Conservation (phyloP, 2,329 filamentous ascomycete genomes). For the Neonectria hederae region DNA sequence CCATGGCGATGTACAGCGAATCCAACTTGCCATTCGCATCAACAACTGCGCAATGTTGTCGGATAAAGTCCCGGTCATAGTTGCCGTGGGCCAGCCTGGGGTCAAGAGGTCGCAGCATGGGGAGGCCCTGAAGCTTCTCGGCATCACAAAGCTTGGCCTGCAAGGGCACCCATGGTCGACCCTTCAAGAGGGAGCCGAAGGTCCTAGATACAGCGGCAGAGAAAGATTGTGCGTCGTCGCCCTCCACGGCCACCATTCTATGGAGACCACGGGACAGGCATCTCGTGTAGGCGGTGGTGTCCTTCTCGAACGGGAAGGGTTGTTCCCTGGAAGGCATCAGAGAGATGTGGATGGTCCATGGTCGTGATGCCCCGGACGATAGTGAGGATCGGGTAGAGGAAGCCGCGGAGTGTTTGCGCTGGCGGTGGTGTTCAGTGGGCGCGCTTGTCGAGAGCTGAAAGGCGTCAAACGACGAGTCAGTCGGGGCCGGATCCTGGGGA, state of each 20-base stretch:
- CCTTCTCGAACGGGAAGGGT: constrained; percentile 69
- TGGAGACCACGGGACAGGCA: constrained; percentile 69
- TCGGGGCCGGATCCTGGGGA: constrained; percentile 31
- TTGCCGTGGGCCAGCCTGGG: constrained; percentile 50
- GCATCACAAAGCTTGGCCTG: constrained; percentile 67
- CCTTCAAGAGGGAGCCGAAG: constrained; percentile 60
- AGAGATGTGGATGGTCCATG: constrained; percentile 70
- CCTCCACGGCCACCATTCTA: constrained; percentile 64
- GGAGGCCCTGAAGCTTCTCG: constrained; percentile 62
- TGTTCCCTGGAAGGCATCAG: constrained; percentile 63
- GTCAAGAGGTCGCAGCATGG: constrained; percentile 67
- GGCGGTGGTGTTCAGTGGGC: constrained; percentile 12
- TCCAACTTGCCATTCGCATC: constrained; percentile 65
- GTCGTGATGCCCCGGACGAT: constrained; percentile 40
- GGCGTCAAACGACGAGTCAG: constrained; percentile 17
- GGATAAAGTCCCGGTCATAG: constrained; percentile 63
- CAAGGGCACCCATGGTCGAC: constrained; percentile 65
- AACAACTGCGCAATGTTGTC: constrained; percentile 64
- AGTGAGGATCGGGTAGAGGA: constrained; percentile 15
- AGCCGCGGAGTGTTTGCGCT: constrained; percentile 12
- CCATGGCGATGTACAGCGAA: constrained; percentile 69
- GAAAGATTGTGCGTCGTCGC: constrained; percentile 60
- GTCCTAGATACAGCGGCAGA: constrained; percentile 57
- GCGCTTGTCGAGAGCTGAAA: constrained; percentile 32
- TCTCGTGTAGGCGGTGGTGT: constrained; percentile 68